Conservation (phyloP, 805 yeast species). For the Spathaspora arborariae region DNA sequence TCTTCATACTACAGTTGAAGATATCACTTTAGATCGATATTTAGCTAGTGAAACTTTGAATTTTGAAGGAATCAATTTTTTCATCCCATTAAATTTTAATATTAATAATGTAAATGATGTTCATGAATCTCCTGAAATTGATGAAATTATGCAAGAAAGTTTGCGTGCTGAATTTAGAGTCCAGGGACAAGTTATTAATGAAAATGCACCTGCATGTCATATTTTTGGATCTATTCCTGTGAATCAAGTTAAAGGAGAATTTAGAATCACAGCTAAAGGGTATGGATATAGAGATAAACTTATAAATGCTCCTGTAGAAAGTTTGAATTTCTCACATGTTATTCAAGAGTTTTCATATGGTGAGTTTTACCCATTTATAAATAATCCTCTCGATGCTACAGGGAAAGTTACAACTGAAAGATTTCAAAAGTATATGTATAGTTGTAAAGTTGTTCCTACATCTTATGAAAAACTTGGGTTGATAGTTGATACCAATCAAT, state of each 20-base stretch:
- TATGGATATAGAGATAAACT: conserved; percentile 53
- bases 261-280: conserved; percentile 80
- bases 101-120: conserved; percentile 43
- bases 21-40: conserved; percentile 71
- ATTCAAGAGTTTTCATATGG: conserved; percentile 90
- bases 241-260: conserved; percentile 79
- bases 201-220: conserved; percentile 78
- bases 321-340: conserved; percentile 76
- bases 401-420: conserved; percentile 51
- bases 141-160: conserved; percentile 61
- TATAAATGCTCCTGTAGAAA: conserved; percentile 44
- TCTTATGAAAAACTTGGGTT: conserved; percentile 67
- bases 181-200: conserved; percentile 38
- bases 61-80: conserved; percentile 61
- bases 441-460: conserved; percentile 81
- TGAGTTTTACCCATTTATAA: conserved; percentile 76
- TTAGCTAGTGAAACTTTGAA: conserved; percentile 74
- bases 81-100: conserved; percentile 47
- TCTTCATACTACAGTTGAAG: conserved; percentile 72
- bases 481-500: conserved; percentile 77
- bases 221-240: conserved; percentile 81
- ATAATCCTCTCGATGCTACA: conserved; percentile 84
- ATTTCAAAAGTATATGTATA: conserved; percentile 57
- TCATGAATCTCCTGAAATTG: conserved; percentile 60
- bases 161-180: conserved; percentile 59